Evolutionary conservation across 1,139 yeast genomes (phyloP).

Genomic region (Pichia sp.): DNA sequence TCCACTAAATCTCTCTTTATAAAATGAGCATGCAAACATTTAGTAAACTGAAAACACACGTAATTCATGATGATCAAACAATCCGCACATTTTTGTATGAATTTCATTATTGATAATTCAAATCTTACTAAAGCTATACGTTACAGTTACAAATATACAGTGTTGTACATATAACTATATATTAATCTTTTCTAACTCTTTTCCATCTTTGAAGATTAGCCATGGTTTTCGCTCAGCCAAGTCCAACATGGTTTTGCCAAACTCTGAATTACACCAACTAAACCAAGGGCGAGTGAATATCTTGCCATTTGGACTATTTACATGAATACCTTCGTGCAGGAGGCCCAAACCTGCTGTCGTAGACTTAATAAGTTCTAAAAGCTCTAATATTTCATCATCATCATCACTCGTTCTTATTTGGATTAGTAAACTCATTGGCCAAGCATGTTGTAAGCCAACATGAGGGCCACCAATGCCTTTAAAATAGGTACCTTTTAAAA

Average conservation of each 20-base stretch:
- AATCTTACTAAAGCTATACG: too few relatives aligned
- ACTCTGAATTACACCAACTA: constrained; percentile 92
- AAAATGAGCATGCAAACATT: too few relatives aligned
- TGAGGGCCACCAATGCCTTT: constrained; percentile 91
- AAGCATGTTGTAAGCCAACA: constrained; percentile 70
- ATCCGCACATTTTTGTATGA: too few relatives aligned
- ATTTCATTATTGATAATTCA: too few relatives aligned
- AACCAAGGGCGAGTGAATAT: constrained; percentile 82
- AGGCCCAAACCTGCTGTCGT: constrained; percentile 72
- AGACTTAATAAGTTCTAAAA: constrained; percentile 46
- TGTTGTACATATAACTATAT: too few relatives aligned
- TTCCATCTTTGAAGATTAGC: constrained; percentile 49
- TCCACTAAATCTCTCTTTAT: too few relatives aligned
- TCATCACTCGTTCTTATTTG: constrained; percentile 69
- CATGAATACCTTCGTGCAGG: constrained; percentile 79
- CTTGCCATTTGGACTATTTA: constrained; percentile 37
- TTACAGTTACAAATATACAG: too few relatives aligned
- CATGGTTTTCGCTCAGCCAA: constrained; percentile 71
- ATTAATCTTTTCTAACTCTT: neutral
- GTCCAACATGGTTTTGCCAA: constrained; percentile 76
- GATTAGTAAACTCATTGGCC: constrained; percentile 84
- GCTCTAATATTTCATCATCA: constrained; percentile 55
- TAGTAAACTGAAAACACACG: too few relatives aligned
- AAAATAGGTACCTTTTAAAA: constrained; percentile 51
- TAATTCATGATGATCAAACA: too few relatives aligned